Base-by-base conservation (phyloP, 768 basidiomycete species). In the Agaricus bisporus region DNA sequence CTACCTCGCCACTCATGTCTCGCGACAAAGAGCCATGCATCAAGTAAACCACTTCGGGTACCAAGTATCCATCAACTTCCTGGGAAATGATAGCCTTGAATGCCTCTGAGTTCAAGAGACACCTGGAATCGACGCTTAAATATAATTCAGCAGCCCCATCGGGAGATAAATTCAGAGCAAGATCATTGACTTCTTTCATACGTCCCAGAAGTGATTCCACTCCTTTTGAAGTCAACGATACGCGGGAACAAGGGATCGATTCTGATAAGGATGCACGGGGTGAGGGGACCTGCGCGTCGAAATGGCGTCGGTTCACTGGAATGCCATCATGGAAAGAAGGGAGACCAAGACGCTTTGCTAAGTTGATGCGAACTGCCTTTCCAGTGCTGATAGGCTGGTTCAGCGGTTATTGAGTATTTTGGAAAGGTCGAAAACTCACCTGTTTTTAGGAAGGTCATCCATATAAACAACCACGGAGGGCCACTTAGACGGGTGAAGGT, bases 401-500 rank as follows among this genome's bases (percentile, higher is more conserved):
- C 11, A 43, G 49, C 29, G 49, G 52, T 32, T 17, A 41, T 15
- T 41, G 15, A n/a, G n/a, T n/a, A 20, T 44, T 26, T 11, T 48
- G 28, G 43, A 5, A 41, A 11, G 11, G 14, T 44, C 36, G 25
- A 20, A n/a, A 26, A 37, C 56, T 38, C 41, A 69, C 70, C 58
- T 66, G 62, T 77, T 77, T 63, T 75, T 76, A 8, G 77, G 77
- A 4, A 78, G 56, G 49, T 73, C 71, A 37, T 70, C 64, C 70
- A 78, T 77, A 59, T 75, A 78, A 14, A 78, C 70, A 32, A 78
- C 56, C 1, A 66, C 69, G 59, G 72, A 76, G 0, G 76, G 76
- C 76, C 76, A 78, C 62, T 76, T 77, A 5, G 73, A 73, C 10
- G 76, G 74, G 53, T 77, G 76, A 12, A 78, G 61, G 56, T 74